These are phyloP conservation scores for Circinella umbellata DNA, from an alignment of 371 early-diverging fungal genomes.

Conservation along the genomic window DNA sequence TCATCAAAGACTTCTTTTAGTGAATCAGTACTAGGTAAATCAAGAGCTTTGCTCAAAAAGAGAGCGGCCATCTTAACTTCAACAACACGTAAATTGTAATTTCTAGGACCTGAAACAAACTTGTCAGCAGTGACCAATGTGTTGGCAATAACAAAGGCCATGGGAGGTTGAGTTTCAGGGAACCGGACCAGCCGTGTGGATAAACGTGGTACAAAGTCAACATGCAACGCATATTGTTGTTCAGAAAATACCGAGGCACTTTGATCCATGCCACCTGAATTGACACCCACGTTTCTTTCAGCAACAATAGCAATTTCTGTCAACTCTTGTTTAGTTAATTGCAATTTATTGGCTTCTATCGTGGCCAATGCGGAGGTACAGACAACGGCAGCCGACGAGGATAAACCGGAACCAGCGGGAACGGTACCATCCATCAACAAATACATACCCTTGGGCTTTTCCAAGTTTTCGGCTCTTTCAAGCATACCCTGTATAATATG, in stretches of 20 bases:
- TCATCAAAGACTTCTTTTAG: conserved; percentile 71
- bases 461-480: conserved; percentile 53
- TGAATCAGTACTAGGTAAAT: conserved; percentile 42
- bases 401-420: conserved; percentile 87
- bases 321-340: conserved; percentile 66
- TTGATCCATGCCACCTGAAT: conserved; percentile 94
- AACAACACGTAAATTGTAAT: conserved; percentile 95
- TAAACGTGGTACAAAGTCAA: conserved; percentile 86
- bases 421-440: conserved; percentile 80
- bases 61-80: conserved; percentile 88
- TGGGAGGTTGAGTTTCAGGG: conserved; percentile 53
- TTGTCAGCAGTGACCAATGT: conserved; percentile 90
- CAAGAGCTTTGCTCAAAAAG: conserved; percentile 64
- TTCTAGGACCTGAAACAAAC: conserved; percentile 83
- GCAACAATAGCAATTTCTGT: conserved; percentile 79
- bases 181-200: conserved; percentile 68
- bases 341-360: conserved; percentile 52
- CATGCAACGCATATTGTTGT: conserved; percentile 74
- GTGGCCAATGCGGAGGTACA: conserved; percentile 81
- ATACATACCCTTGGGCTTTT: conserved; percentile 69
- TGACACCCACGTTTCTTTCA: conserved; percentile 86
- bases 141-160: conserved; percentile 91
- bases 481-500: conserved; percentile 60
- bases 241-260: conserved; percentile 84
- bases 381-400: conserved; percentile 86